Percentiles rank a stretch among this genome's conserved stretches.
Evolutionary conservation across 306 rosid genomes (phyloP).

Genomic region (Inga laurina): DNA sequence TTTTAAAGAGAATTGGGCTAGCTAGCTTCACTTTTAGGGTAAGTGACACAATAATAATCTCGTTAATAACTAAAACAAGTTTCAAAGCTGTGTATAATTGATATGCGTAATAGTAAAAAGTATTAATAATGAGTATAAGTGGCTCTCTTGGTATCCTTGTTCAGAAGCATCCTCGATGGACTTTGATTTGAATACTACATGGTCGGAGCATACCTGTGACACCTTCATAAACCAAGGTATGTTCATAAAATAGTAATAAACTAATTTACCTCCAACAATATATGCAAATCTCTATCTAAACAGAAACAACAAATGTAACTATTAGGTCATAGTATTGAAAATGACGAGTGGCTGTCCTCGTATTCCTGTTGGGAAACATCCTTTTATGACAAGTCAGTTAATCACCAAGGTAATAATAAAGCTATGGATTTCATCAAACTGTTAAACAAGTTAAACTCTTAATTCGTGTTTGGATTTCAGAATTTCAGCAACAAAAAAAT

Average conservation of each 20-base stretch:
- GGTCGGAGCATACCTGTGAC: background rate
- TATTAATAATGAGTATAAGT: background rate
- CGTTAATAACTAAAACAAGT: no score
- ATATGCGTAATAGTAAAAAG: no score
- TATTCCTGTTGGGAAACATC: background rate
- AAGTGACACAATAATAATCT: no score
- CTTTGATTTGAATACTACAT: background rate
- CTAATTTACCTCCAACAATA: no score
- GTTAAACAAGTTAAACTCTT: background rate
- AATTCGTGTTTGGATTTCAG: background rate
- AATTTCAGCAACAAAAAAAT: background rate
- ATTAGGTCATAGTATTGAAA: background rate
- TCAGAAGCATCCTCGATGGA: background rate
- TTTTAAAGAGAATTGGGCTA: no score
- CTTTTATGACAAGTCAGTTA: background rate
- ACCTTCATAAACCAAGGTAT: background rate
- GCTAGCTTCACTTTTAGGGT: no score
- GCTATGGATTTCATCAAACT: background rate
- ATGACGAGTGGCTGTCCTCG: background rate
- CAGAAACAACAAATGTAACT: background rate
- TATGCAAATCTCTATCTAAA: background rate
- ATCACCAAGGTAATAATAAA: background rate
- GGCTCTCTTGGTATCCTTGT: background rate
- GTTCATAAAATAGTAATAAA: background rate
- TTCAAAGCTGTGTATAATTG: no score